A percentile compares a stretch with the other conserved stretches of the same genome.
phyloP scores from a whole-genome alignment of 2,329 filamentous ascomycete species.

The Huntiella bhutanensis region DNA sequence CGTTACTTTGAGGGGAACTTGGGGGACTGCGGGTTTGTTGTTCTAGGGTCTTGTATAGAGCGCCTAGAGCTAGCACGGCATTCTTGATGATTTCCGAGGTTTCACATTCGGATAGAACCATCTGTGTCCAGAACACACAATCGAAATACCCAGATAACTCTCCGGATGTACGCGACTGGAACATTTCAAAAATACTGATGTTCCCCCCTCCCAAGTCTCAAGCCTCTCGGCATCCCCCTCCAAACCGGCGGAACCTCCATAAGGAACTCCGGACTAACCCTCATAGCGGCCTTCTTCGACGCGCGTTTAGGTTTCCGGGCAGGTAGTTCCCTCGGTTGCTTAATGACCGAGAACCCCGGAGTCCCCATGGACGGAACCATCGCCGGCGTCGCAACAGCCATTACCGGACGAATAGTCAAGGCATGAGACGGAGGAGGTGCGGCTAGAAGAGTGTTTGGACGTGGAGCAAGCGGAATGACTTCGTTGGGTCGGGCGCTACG shows the following conservation, averaged over 20 bases:
- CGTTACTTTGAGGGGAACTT: constrained; percentile 22
- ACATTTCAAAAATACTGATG: constrained; percentile 44
- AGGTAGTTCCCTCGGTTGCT: background rate
- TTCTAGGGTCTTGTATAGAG: constrained; percentile 47
- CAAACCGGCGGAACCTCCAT: constrained; percentile 9
- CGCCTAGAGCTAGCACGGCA: constrained; percentile 46
- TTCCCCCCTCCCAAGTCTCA: constrained; percentile 20
- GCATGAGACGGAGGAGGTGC: background rate
- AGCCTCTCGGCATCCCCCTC: constrained; percentile 1
- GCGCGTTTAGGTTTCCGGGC: background rate
- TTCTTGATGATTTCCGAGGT: constrained; percentile 41
- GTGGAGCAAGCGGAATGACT: constrained; percentile 31
- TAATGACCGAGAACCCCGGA: background rate
- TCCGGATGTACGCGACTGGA: constrained; percentile 39
- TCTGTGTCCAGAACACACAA: constrained; percentile 43
- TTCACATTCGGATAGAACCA: constrained; percentile 45
- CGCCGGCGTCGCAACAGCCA: background rate
- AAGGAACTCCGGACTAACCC: background rate
- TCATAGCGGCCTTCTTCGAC: background rate
- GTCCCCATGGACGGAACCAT: background rate
- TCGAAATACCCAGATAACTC: constrained; percentile 51
- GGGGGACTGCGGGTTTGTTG: constrained; percentile 33
- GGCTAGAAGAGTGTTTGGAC: constrained; percentile 6
- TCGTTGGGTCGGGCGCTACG: constrained; percentile 27
- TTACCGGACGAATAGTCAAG: background rate